A percentile compares a stretch with the other conserved stretches of the same genome.
Evolutionary conservation across 1,284 basidiomycete genomes (phyloP).

Genomic region (Laetiporus sulphureus): DNA sequence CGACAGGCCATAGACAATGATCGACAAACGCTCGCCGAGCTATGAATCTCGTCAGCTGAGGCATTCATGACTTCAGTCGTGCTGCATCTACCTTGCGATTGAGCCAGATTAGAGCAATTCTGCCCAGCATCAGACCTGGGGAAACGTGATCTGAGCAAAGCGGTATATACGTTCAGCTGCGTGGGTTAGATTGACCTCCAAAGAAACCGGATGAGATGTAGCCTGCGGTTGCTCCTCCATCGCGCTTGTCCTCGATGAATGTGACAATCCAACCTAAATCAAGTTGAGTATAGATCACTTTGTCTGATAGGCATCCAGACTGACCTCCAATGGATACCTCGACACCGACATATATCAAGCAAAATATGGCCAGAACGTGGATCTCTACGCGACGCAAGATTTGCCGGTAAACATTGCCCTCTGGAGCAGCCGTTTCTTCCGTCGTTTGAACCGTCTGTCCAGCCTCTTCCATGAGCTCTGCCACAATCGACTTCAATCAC

Average conservation of each 20-base stretch:
- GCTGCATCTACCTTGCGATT: constrained; percentile 40
- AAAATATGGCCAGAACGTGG: constrained; percentile 53
- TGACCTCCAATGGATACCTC: constrained; percentile 60
- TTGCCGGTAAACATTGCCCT: constrained; percentile 40
- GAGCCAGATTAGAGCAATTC: constrained; percentile 49
- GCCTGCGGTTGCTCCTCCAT: constrained; percentile 25
- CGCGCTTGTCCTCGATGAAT: constrained; percentile 34
- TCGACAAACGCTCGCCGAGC: constrained; percentile 47
- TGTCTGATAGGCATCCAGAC: constrained; percentile 4
- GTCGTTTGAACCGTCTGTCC: constrained; percentile 32
- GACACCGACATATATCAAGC: constrained; percentile 59
- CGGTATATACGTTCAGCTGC: neutral
- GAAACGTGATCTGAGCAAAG: no score
- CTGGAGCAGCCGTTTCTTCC: constrained; percentile 26
- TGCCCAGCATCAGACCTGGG: constrained; percentile 51
- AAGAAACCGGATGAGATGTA: constrained; percentile 33
- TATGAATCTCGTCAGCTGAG: constrained; percentile 14
- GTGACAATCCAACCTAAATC: constrained; percentile 56
- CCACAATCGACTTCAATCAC: neutral
- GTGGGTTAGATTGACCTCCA: constrained; percentile 17
- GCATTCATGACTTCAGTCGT: neutral
- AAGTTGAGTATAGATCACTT: neutral
- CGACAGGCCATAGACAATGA: constrained; percentile 46
- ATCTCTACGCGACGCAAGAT: constrained; percentile 46
- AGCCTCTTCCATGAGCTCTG: constrained; percentile 26